These are phyloP conservation scores for Pleoardoris graminearum DNA, from an alignment of 2,329 filamentous ascomycete species.

Conservation along the genomic window DNA sequence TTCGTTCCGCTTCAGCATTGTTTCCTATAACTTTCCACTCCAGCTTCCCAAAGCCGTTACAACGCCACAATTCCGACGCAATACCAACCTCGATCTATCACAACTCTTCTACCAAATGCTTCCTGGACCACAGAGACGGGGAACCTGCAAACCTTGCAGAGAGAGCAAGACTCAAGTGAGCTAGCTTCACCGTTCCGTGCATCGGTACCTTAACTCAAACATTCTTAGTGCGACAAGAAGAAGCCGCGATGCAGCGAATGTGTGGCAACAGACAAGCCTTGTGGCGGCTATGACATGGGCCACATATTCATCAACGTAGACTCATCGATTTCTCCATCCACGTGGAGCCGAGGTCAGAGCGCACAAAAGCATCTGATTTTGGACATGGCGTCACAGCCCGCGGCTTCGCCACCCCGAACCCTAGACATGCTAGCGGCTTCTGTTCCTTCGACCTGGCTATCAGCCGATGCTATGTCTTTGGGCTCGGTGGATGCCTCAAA, in stretches of 20 bases:
- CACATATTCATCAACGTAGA: constrained; percentile 28
- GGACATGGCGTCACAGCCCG: constrained; percentile 22
- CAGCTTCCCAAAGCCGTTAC: not conserved
- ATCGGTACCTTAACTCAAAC: constrained; percentile 1
- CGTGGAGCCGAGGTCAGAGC: constrained; percentile 24
- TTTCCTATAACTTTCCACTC: not conserved
- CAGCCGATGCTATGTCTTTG: not conserved
- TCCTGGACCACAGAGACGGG: constrained; percentile 13
- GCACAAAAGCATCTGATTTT: constrained; percentile 27
- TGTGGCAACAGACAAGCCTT: constrained; percentile 17
- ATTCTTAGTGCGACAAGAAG: constrained; percentile 26
- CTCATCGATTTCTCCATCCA: constrained; percentile 20
- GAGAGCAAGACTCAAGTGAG: constrained; percentile 16
- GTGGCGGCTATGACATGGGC: constrained; percentile 25
- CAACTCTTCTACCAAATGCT: constrained; percentile 11
- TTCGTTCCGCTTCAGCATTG: not conserved
- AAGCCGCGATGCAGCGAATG: constrained; percentile 25
- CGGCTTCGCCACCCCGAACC: constrained; percentile 6
- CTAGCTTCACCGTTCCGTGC: not conserved
- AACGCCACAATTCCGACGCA: not conserved
- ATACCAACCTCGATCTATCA: not conserved
- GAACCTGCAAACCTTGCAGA: constrained; percentile 22
- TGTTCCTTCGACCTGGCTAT: not conserved
- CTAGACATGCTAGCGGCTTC: constrained; percentile 1
- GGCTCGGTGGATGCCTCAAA: constrained; percentile 1